Evolutionary conservation across 768 basidiomycete genomes (phyloP).

Genomic region (Agaricus subrufescens): DNA sequence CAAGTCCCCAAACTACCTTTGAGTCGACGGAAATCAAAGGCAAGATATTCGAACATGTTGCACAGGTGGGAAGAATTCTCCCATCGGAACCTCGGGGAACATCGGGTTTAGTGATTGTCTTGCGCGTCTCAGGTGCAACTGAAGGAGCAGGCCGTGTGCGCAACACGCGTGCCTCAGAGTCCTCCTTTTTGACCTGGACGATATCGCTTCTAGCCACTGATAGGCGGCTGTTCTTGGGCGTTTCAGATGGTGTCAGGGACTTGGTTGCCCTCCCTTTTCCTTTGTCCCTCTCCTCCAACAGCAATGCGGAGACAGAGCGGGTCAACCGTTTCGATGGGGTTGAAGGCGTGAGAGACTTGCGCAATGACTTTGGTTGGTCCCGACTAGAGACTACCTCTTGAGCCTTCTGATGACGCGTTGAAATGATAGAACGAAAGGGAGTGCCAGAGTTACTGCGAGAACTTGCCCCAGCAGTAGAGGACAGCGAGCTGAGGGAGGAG

Average conservation of each 20-base stretch:
- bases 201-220: constrained; percentile 24
- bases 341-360: constrained; percentile 16
- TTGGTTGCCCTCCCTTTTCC: constrained; percentile 34
- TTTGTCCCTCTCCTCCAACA: constrained; percentile 25
- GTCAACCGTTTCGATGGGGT: constrained; percentile 25
- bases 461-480: constrained; percentile 30
- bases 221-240: constrained; percentile 18
- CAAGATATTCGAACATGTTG: constrained; percentile 65
- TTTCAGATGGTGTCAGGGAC: constrained; percentile 21
- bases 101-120: constrained; percentile 30
- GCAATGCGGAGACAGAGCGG: constrained; percentile 25
- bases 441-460: constrained; percentile 28
- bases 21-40: constrained; percentile 75
- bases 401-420: constrained; percentile 54
- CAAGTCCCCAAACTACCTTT: constrained; percentile 71
- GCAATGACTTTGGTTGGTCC: constrained; percentile 16
- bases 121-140: constrained; percentile 23
- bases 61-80: constrained; percentile 63
- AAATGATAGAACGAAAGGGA: constrained; percentile 52
- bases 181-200: constrained; percentile 42
- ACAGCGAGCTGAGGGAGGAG: constrained; percentile 38
- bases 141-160: constrained; percentile 41
- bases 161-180: constrained; percentile 46
- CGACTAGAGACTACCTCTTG: constrained; percentile 23
- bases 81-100: constrained; percentile 59